Evolutionary conservation across 1,284 basidiomycete genomes (phyloP).

Genomic region (Dichomitus squalens): DNA sequence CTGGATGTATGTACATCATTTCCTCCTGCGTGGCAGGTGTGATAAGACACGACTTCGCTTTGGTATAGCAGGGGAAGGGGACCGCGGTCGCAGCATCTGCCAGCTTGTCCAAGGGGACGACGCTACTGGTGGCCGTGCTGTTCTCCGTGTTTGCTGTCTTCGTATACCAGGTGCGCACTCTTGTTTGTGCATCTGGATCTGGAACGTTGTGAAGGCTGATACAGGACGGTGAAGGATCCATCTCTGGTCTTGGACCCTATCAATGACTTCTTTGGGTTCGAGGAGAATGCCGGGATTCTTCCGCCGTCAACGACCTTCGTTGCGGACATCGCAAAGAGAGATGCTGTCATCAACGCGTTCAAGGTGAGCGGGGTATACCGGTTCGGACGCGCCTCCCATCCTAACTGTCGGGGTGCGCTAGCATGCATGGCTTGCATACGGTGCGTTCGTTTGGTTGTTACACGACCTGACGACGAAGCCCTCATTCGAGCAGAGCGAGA

Average conservation of each 20-base stretch:
- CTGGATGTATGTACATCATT: not conserved
- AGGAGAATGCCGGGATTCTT: conserved; percentile 17
- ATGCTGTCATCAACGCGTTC: conserved; percentile 78
- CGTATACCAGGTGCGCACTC: conserved; percentile 13
- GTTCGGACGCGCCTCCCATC: not conserved
- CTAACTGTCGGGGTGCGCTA: conserved; percentile 32
- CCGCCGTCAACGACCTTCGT: conserved; percentile 32
- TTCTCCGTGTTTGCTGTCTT: conserved; percentile 16
- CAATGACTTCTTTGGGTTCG: conserved; percentile 19
- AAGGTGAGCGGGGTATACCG: conserved; percentile 53
- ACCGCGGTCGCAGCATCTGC: not conserved
- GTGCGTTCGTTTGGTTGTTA: conserved; percentile 38
- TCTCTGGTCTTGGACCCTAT: conserved; percentile 14
- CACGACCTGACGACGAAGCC: not conserved
- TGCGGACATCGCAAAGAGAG: conserved; percentile 64
- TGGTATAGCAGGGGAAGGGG: not conserved
- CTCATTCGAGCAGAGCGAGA: conserved; percentile 65
- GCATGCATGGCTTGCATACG: conserved; percentile 84
- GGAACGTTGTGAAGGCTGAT: not conserved
- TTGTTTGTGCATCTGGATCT: not conserved
- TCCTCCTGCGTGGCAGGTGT: not conserved
- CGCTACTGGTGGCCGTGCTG: conserved; percentile 14
- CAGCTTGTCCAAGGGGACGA: not conserved
- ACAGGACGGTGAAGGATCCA: conserved; percentile 11
- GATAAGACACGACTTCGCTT: not conserved